A percentile compares a stretch with the other conserved stretches of the same genome.
phyloP scores from a whole-genome alignment of 805 yeast genomes.

The Starmera caribaea region DNA sequence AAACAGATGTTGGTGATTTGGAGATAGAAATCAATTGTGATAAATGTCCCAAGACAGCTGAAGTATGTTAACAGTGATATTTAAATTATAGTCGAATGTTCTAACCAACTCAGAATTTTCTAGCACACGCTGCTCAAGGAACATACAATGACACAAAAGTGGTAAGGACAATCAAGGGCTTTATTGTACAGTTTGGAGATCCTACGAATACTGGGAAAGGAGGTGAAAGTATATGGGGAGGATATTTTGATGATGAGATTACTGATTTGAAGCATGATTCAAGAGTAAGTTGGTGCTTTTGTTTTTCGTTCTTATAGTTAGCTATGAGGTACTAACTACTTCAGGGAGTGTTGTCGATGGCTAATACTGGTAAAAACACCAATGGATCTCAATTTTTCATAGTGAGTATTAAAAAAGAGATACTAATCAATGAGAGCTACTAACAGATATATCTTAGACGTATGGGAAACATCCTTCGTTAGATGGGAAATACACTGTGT shows the following conservation, averaged over 20 bases:
- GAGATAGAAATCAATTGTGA: conserved; percentile 30
- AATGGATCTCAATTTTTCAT: conserved; percentile 66
- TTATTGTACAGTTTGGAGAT: conserved; percentile 85
- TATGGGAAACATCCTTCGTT: conserved; percentile 82
- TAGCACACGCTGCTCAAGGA: conserved; percentile 36
- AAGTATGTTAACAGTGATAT: conserved; percentile 20
- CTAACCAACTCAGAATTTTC: conserved; percentile 23
- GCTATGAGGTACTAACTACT: background rate
- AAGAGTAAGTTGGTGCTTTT: conserved; percentile 41
- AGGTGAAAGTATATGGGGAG: conserved; percentile 76
- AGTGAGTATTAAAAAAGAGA: conserved; percentile 13
- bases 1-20: conserved; percentile 28
- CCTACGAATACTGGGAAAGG: conserved; percentile 71
- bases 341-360: conserved; percentile 56
- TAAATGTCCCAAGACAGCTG: conserved; percentile 27
- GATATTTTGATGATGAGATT: conserved; percentile 71
- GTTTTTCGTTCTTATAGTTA: no score
- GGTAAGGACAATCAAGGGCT: conserved; percentile 62
- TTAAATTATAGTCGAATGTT: no score
- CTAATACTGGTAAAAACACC: conserved; percentile 58
- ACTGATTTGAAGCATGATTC: conserved; percentile 52
- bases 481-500: conserved; percentile 59
- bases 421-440: background rate
- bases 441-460: conserved; percentile 29
- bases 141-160: conserved; percentile 41